Percentiles rank a stretch among this genome's conserved stretches.
phyloP scores from a whole-genome alignment of 129 eudicot species.

The Solidago caesia region DNA sequence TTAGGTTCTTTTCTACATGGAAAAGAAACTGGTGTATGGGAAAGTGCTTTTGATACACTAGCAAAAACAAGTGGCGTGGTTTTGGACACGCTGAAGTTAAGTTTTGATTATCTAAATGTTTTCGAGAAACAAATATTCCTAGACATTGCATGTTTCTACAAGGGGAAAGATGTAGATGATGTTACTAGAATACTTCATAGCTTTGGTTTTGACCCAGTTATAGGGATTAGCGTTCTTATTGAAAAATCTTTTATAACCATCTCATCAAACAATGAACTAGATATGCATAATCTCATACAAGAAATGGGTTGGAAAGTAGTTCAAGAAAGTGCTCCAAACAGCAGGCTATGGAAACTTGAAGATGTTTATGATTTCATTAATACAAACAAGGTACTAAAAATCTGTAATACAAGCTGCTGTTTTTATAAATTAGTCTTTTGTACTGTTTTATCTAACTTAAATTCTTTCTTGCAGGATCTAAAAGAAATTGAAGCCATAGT shows the following conservation, averaged over 20 bases:
- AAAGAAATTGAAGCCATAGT: neutral
- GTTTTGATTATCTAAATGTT: no score
- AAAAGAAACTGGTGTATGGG: no score
- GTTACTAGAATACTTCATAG: neutral
- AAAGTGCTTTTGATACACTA: no score
- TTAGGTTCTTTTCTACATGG: no score
- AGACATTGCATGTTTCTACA: no score
- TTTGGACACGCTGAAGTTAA: no score
- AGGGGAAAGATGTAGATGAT: no score
- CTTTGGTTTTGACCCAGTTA: neutral
- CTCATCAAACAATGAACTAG: neutral
- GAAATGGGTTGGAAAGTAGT: constrained; percentile 13
- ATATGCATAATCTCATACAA: constrained; percentile 21
- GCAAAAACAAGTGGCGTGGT: no score
- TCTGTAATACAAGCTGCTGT: neutral
- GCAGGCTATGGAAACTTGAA: constrained; percentile 1
- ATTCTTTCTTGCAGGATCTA: neutral
- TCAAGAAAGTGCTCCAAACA: neutral
- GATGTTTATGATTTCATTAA: neutral
- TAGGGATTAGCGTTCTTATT: neutral
- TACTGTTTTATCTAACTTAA: neutral
- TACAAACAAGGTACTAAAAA: neutral
- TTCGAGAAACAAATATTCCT: no score
- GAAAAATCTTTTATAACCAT: constrained; percentile 12
- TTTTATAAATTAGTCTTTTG: no score